phyloP scores from a whole-genome alignment of 257 asterid species.

The Handroanthus guayacan region DNA sequence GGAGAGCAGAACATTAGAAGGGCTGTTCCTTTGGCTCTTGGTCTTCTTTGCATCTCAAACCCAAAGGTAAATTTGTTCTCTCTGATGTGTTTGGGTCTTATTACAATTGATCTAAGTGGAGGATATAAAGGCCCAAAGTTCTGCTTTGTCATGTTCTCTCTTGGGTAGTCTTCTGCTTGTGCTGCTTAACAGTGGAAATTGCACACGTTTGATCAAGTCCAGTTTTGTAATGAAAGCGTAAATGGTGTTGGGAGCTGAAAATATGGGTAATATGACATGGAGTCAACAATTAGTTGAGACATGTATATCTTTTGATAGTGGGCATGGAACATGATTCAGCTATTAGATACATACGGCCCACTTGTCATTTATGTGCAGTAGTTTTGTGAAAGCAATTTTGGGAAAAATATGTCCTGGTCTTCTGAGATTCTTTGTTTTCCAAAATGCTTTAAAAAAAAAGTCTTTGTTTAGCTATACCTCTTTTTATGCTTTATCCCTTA shows the following conservation, averaged over 20 bases:
- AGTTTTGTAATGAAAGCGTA: not conserved
- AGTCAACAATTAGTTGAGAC: not conserved
- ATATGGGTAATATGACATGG: not conserved
- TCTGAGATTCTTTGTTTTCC: not conserved
- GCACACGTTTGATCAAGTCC: not conserved
- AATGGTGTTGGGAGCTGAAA: constrained; percentile 6
- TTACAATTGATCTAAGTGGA: not conserved
- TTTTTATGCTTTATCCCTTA: not conserved
- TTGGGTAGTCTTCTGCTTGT: constrained; percentile 4
- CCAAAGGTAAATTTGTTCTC: constrained; percentile 64
- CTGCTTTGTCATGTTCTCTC: constrained; percentile 17
- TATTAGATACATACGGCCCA: not conserved
- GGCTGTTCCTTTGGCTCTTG: constrained; percentile 95
- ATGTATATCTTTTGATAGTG: not conserved
- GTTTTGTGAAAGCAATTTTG: constrained; percentile 4
- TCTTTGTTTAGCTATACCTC: constrained; percentile 2
- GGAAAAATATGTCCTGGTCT: not conserved
- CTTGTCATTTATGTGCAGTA: not conserved
- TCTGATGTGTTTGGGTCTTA: not conserved
- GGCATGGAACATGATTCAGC: not conserved
- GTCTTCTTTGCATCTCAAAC: constrained; percentile 93
- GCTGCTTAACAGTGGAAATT: constrained; percentile 4
- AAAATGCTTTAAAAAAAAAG: not conserved
- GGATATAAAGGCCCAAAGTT: not conserved
- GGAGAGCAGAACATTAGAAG: constrained; percentile 92